A percentile compares a stretch with the other conserved stretches of the same genome.
Conservation (phyloP, 2,329 filamentous ascomycete species). For the Ascochyta lentis region DNA sequence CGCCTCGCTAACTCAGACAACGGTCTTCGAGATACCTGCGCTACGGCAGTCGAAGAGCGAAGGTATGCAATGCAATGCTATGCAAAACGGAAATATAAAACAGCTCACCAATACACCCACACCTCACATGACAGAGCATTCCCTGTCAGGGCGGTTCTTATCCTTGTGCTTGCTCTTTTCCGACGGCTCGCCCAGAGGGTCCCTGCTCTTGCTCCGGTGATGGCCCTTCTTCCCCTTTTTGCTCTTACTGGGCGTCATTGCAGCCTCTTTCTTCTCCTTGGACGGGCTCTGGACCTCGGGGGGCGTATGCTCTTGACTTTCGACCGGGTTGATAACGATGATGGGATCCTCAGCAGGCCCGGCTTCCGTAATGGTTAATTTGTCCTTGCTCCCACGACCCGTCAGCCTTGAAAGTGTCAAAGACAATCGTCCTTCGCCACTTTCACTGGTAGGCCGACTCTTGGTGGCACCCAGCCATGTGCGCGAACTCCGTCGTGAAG, state of each 20-base stretch:
- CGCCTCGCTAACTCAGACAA: slow-evolving; percentile 33
- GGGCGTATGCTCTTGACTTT: slow-evolving; percentile 8
- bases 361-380: slow-evolving; percentile 38
- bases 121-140: slow-evolving; percentile 54
- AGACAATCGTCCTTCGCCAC: slow-evolving; percentile 50
- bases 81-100: slow-evolving; percentile 1
- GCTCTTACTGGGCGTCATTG: slow-evolving; percentile 37
- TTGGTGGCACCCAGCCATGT: slow-evolving; percentile 43
- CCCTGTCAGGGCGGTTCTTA: slow-evolving; percentile 49
- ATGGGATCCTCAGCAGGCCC: slow-evolving; percentile 32
- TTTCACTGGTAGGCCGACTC: slow-evolving; percentile 53
- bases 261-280: slow-evolving; percentile 35
- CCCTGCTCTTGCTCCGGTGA: slow-evolving; percentile 51
- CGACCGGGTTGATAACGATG: slow-evolving; percentile 35
- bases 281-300: slow-evolving; percentile 19
- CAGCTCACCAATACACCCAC: neutral
- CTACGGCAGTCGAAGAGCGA: neutral
- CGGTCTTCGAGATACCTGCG: neutral
- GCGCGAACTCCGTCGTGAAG: slow-evolving; percentile 43
- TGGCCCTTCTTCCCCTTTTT: slow-evolving; percentile 41
- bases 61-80: slow-evolving; percentile 5
- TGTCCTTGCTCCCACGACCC: slow-evolving; percentile 52
- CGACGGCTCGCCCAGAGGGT: slow-evolving; percentile 39
- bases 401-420: slow-evolving; percentile 50
- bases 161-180: slow-evolving; percentile 39